These are phyloP conservation scores for Lactarius tabidus DNA, from an alignment of 768 basidiomycete genomes.

Conservation along the genomic window DNA sequence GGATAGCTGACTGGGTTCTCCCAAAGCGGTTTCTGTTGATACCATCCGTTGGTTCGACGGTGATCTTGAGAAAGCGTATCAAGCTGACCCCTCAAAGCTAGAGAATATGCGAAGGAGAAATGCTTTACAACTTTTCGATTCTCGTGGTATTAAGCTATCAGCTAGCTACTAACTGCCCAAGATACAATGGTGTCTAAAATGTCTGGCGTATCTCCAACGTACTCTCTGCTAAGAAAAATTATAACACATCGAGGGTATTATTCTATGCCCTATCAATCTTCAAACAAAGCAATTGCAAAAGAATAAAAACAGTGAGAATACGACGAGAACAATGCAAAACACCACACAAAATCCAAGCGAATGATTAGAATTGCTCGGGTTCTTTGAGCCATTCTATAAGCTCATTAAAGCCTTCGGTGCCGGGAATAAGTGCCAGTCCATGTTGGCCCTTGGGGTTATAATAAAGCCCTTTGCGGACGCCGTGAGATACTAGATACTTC, in stretches of 20 bases:
- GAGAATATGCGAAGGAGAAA: slow-evolving; percentile 46
- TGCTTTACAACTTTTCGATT: slow-evolving; percentile 45
- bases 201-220: not conserved
- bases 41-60: slow-evolving; percentile 55
- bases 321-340: not conserved
- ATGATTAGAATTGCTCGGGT: slow-evolving; percentile 12
- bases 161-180: not conserved
- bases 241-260: not conserved
- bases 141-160: slow-evolving; percentile 12
- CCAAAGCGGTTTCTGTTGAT: slow-evolving; percentile 21
- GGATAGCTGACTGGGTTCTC: not conserved
- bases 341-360: not conserved
- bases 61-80: slow-evolving; percentile 28
- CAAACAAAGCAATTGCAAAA: not conserved
- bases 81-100: slow-evolving; percentile 38
- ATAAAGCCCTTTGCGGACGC: slow-evolving; percentile 60
- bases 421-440: slow-evolving; percentile 54
- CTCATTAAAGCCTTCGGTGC: slow-evolving; percentile 48
- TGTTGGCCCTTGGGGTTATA: slow-evolving; percentile 61
- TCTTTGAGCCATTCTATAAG: slow-evolving; percentile 61
- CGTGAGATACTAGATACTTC: slow-evolving; percentile 72
- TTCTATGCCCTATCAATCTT: not conserved
- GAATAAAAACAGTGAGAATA: not conserved
- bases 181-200: not conserved
- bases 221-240: not conserved